A percentile compares a stretch with the other conserved stretches of the same genome.
Evolutionary conservation across 345 rosid genomes (phyloP).

Genomic region (Microcos paniculata): DNA sequence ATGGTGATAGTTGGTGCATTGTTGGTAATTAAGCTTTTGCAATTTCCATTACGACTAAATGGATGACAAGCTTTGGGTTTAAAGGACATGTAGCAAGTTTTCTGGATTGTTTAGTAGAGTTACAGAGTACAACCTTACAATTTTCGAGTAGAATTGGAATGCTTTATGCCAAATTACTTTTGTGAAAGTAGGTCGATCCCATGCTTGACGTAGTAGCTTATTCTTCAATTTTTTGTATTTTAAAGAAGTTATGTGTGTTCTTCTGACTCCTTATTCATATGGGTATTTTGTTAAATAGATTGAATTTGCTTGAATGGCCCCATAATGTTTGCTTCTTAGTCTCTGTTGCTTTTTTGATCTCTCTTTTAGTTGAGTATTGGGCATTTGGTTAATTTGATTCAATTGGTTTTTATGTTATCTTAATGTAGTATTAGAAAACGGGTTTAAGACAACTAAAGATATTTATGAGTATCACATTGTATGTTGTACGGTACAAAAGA

Average conservation of each 20-base stretch:
- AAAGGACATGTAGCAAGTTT: neutral
- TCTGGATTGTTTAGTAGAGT: neutral
- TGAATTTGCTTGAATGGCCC: no score
- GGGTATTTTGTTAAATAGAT: no score
- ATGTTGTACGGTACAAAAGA: no score
- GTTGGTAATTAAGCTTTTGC: neutral
- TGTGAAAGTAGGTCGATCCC: neutral
- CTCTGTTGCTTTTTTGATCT: no score
- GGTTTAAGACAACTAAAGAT: no score
- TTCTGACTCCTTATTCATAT: no score
- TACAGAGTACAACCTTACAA: neutral
- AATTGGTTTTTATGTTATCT: no score
- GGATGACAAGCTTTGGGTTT: neutral
- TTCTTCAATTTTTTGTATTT: neutral
- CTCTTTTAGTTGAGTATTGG: no score
- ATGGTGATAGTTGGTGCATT: constrained; percentile 2
- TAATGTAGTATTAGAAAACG: no score
- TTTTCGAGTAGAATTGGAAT: neutral
- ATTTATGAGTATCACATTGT: no score
- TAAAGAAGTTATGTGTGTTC: neutral
- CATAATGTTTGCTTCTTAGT: no score
- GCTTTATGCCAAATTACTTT: neutral
- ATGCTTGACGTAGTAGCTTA: neutral
- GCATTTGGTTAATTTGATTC: no score
- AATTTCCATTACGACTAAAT: neutral